Evolutionary conservation across 192 early-diverging fungal species (phyloP).

Genomic region (Glomus cerebriforme): DNA sequence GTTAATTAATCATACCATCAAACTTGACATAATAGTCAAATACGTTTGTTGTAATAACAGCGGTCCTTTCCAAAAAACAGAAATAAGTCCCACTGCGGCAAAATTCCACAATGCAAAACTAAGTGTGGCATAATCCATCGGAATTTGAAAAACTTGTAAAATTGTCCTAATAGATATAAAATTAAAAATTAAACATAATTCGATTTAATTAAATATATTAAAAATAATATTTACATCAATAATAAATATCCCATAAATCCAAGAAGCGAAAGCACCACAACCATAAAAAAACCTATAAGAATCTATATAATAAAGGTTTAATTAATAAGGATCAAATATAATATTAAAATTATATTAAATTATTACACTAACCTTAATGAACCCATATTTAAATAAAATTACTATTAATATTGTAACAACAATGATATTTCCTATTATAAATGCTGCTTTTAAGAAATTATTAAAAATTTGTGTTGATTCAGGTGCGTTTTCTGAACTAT

Average conservation of each 20-base stretch:
- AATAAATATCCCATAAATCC: conserved; percentile 79
- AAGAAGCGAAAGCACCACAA: conserved; percentile 70
- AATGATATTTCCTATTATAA: conserved; percentile 78
- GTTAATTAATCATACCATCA: conserved; percentile 62
- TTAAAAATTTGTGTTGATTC: conserved; percentile 37
- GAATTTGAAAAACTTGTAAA: conserved; percentile 55
- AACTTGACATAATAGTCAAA: conserved; percentile 73
- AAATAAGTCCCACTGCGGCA: conserved; percentile 63
- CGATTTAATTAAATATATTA: conserved; percentile 30
- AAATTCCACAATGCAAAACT: conserved; percentile 82
- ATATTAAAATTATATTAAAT: neutral
- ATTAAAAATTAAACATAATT: neutral
- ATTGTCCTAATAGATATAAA: conserved; percentile 11
- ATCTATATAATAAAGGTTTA: conserved; percentile 43
- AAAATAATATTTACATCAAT: conserved; percentile 41
- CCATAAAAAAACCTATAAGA: conserved; percentile 72
- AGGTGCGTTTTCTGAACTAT: conserved; percentile 16
- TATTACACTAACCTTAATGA: conserved; percentile 63
- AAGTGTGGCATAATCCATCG: conserved; percentile 76
- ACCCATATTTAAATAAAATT: conserved; percentile 71
- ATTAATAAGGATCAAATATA: neutral
- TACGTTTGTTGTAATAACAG: conserved; percentile 75
- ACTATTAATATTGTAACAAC: conserved; percentile 79
- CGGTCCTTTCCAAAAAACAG: conserved; percentile 86
- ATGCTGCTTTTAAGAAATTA: conserved; percentile 60